A percentile compares a stretch with the other conserved stretches of the same genome.
These are phyloP conservation scores for Letharia columbiana DNA, from an alignment of 495 filamentous ascomycete genomes.

Conservation along the genomic window DNA sequence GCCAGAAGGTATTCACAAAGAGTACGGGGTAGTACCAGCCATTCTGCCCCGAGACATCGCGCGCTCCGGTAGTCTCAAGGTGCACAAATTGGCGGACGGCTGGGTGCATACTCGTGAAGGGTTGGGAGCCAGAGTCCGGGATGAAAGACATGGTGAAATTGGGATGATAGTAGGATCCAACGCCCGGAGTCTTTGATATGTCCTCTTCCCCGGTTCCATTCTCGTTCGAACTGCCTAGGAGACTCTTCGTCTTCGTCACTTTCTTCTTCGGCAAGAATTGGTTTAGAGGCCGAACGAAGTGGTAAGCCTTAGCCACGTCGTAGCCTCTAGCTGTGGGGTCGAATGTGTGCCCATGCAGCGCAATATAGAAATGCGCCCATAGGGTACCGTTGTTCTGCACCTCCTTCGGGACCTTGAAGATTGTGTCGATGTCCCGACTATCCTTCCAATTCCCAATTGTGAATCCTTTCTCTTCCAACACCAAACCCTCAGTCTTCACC, in stretches of 20 bases:
- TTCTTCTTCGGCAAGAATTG: conserved; percentile 91
- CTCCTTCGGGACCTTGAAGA: conserved; percentile 62
- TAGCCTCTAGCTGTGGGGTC: conserved; percentile 67
- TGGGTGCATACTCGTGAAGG: conserved; percentile 59
- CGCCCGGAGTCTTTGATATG: conserved; percentile 50
- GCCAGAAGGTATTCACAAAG: conserved; percentile 95
- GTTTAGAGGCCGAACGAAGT: conserved; percentile 78
- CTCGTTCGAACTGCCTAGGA: conserved; percentile 56
- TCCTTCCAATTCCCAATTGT: conserved; percentile 74
- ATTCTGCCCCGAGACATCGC: conserved; percentile 77
- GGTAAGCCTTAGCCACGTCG: conserved; percentile 63
- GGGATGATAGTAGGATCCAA: conserved; percentile 86
- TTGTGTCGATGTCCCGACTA: conserved; percentile 65
- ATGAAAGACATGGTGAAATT: conserved; percentile 88
- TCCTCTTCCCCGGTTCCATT: conserved; percentile 41
- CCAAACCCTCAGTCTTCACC: conserved; percentile 46
- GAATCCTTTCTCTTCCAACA: conserved; percentile 75
- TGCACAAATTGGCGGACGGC: conserved; percentile 67
- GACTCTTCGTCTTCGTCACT: conserved; percentile 77
- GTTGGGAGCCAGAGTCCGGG: conserved; percentile 63
- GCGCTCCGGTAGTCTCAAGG: conserved; percentile 61
- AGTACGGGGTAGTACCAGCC: conserved; percentile 95
- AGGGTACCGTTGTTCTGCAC: conserved; percentile 91
- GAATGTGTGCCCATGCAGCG: conserved; percentile 58
- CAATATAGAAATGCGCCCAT: conserved; percentile 88